Base-by-base conservation (phyloP, 805 yeast genomes). In the Wickerhamiella allomyrinae region DNA sequence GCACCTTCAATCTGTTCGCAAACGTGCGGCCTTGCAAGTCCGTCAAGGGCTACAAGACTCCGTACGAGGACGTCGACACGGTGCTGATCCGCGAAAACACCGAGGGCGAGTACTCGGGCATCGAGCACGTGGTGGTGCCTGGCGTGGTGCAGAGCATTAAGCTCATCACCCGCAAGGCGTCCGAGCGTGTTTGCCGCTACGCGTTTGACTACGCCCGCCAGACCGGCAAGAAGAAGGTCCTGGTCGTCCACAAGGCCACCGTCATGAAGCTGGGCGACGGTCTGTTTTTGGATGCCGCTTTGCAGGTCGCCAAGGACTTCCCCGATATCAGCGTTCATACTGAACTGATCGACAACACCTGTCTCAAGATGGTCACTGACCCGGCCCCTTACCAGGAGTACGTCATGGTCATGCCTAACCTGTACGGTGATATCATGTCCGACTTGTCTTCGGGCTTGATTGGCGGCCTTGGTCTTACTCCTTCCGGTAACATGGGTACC, bases 401-500 rank as follows among this genome's bases (percentile, higher is more conserved):
- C 46, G 98, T 91, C 59, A 77, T 77, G 83, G 98, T 91, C 56
- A 91, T 93, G 95, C 98, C 98, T 60, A 91, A 91, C 79, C 76
- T 91, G 66, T 91, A 91, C 69, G 98, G 98, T 76, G 97, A 91
- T 67, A 91, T 91, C 68, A 79, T 91, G 80, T 89, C 97, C 51
- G 98, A 91, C 67, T 73, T 91, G 66, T 85, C 94, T 55, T 83
- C 95, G 46, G 98, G 98, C 69, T 73, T 91, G 60, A 93, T 93
- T 53, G 98, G 98, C 64, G 97, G 98, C 62, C 76, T 89, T 60
- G 98, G 98, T 69, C 77, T 91, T 65, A 91, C 98, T 48, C 98
- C 98, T 53, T 85, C 95, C 47, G 98, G 95, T 65, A 91, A 91
- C 77, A 91, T 91, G 87, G 98, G 98, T 72, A 84, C 85, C 73